Conservation (phyloP, 106 monocot genomes). For the Gastrodia elata region DNA sequence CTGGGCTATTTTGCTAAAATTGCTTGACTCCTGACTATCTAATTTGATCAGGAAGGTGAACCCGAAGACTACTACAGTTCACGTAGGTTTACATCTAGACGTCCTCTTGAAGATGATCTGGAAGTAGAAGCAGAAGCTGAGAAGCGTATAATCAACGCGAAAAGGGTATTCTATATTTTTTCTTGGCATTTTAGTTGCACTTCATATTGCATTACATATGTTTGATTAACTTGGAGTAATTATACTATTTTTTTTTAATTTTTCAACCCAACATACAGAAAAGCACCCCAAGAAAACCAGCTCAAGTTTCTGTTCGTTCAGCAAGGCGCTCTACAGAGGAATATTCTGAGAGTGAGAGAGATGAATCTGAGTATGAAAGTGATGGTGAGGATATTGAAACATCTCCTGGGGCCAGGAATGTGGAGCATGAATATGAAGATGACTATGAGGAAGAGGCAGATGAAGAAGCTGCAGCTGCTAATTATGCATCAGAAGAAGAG, state of each 20-base stretch:
- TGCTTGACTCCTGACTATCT: neutral
- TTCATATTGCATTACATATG: neutral
- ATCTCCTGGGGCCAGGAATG: constrained; percentile 30
- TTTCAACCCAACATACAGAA: constrained; percentile 34
- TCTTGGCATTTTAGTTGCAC: neutral
- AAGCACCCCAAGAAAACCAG: constrained; percentile 33
- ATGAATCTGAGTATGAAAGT: constrained; percentile 95
- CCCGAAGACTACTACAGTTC: constrained; percentile 57
- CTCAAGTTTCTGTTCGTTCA: constrained; percentile 31
- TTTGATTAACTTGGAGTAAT: neutral
- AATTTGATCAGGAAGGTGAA: constrained; percentile 67
- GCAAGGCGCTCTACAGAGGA: constrained; percentile 43
- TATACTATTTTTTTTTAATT: constrained; percentile 4
- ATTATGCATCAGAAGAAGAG: constrained; percentile 55
- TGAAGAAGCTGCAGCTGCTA: constrained; percentile 38
- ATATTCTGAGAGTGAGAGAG: constrained; percentile 68
- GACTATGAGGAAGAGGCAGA: constrained; percentile 69
- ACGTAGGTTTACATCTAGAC: constrained; percentile 38
- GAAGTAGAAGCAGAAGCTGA: constrained; percentile 79
- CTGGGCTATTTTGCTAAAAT: neutral
- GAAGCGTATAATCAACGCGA: constrained; percentile 75
- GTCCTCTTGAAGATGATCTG: constrained; percentile 71
- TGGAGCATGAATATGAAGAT: constrained; percentile 56
- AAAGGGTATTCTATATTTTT: constrained; percentile 32
- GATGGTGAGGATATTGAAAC: constrained; percentile 69